phyloP scores from a whole-genome alignment of 73 alveolate species.

The Breviolum minutum region DNA sequence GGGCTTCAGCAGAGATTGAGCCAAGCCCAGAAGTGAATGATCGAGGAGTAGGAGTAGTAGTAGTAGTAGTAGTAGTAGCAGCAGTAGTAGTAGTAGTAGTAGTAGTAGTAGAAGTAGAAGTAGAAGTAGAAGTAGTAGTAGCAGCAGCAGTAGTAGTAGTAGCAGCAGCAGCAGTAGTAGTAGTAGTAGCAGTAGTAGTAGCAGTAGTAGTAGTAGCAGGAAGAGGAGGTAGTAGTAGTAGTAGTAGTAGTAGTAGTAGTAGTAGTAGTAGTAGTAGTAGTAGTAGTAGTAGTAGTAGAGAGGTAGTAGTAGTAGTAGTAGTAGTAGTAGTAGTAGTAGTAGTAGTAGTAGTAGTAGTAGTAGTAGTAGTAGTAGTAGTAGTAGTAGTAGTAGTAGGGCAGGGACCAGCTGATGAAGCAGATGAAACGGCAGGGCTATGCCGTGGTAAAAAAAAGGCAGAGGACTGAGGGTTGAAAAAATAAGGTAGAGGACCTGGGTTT shows the following conservation, averaged over 20 bases:
- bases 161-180: neutral
- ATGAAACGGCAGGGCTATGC: no score
- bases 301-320: no score
- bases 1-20: constrained; percentile 1
- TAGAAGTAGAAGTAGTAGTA: neutral
- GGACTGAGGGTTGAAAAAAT: no score
- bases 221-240: neutral
- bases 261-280: no score
- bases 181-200: neutral
- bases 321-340: neutral
- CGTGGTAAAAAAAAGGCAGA: no score
- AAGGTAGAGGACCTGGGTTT: no score
- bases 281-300: no score
- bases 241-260: neutral
- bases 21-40: neutral
- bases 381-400: neutral
- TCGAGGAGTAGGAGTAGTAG: no score
- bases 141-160: neutral
- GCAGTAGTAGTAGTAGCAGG: neutral
- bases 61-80: neutral
- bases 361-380: neutral
- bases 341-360: neutral
- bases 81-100: neutral
- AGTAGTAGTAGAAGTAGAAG: neutral
- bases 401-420: no score